A percentile compares a stretch with the other conserved stretches of the same genome.
These are phyloP conservation scores for Aspergillus sp. DNA, from an alignment of 2,329 filamentous ascomycete genomes.

Conservation along the genomic window DNA sequence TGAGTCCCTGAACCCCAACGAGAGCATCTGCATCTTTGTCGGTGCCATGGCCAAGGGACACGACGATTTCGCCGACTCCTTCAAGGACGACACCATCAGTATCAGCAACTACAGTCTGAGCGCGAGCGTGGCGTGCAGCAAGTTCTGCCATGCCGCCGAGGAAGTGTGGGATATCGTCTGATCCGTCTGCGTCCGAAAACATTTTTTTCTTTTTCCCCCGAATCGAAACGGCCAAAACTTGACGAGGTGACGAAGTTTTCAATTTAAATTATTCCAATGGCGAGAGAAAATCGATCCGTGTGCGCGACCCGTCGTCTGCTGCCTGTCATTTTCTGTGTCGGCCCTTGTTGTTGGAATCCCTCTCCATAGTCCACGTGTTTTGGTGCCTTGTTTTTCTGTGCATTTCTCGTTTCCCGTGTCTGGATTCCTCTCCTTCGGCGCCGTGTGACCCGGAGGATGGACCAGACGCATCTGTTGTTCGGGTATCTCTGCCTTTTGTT, in stretches of 20 bases:
- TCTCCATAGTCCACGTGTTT: not conserved
- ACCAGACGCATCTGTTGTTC: not conserved
- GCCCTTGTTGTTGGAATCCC: not conserved
- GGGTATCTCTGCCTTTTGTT: constrained; percentile 2
- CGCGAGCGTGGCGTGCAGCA: constrained; percentile 97
- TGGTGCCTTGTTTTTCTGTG: constrained; percentile 11
- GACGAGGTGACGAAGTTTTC: constrained; percentile 31
- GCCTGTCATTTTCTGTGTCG: constrained; percentile 4
- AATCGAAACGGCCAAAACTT: constrained; percentile 13
- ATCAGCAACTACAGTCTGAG: constrained; percentile 98
- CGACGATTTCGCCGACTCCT: constrained; percentile 90
- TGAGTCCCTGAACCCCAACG: constrained; percentile 69
- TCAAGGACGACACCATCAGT: constrained; percentile 94
- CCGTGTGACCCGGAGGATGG: not conserved
- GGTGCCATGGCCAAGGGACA: constrained; percentile 97
- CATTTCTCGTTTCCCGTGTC: constrained; percentile 10
- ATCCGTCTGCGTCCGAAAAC: constrained; percentile 19
- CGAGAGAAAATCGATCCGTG: not conserved
- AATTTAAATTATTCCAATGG: constrained; percentile 15
- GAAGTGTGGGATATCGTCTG: constrained; percentile 94
- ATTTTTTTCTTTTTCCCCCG: constrained; percentile 3
- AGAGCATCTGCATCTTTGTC: constrained; percentile 97
- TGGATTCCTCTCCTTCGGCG: not conserved
- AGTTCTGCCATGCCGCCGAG: constrained; percentile 97
- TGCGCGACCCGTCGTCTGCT: not conserved